These are phyloP conservation scores for Hemisphaericaspora subhashii DNA, from an alignment of 1,139 yeast species.

Conservation along the genomic window DNA sequence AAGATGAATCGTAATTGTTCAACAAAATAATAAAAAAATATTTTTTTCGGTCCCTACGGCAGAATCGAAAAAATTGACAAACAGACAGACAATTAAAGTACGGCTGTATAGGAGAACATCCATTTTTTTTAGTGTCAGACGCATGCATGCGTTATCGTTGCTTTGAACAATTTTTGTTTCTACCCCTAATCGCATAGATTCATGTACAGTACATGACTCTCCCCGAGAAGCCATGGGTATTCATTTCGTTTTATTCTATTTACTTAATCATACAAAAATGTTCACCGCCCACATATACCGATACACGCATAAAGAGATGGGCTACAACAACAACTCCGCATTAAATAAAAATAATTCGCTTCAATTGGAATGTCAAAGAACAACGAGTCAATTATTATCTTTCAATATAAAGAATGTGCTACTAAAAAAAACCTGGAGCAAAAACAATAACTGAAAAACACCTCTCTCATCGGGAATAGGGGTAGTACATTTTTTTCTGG, in stretches of 20 bases:
- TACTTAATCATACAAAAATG: no score
- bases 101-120: not conserved
- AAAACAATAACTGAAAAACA: not conserved
- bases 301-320: no score
- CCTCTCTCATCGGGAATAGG: not conserved
- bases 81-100: not conserved
- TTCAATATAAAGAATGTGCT: no score
- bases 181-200: no score
- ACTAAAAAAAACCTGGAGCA: not conserved
- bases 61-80: not conserved
- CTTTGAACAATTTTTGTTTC: not conserved
- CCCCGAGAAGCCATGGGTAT: no score
- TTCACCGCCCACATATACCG: no score
- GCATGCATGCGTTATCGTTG: slow-evolving; percentile 1
- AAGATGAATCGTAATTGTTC: not conserved
- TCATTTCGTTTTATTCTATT: no score
- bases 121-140: not conserved
- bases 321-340: no score
- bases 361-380: no score
- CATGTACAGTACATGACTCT: no score
- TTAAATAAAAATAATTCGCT: not conserved
- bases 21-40: not conserved
- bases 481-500: not conserved
- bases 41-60: slow-evolving; percentile 6
- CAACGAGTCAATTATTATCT: no score